These are phyloP conservation scores for Fusarium setosum DNA, from an alignment of 2,329 filamentous ascomycete species.

Conservation along the genomic window DNA sequence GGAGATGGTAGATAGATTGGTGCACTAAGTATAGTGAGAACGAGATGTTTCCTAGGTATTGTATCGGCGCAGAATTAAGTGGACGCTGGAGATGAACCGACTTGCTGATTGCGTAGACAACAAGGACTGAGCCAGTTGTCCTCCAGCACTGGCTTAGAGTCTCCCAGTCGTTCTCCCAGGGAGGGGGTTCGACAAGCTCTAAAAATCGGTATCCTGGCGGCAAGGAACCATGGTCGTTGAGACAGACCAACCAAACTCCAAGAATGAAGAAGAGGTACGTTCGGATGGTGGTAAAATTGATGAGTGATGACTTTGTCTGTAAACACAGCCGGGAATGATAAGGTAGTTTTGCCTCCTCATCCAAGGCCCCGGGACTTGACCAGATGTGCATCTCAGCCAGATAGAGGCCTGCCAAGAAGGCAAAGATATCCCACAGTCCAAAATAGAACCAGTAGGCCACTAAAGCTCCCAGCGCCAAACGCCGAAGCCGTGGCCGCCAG, in stretches of 20 bases:
- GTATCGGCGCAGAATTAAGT: conserved; percentile 11
- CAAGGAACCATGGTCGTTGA: conserved; percentile 14
- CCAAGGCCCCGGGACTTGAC: not conserved
- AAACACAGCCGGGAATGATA: not conserved
- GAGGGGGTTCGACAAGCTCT: conserved; percentile 4
- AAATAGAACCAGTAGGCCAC: conserved; percentile 23
- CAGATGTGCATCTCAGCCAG: conserved; percentile 18
- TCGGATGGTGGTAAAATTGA: conserved; percentile 1
- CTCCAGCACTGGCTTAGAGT: conserved; percentile 20
- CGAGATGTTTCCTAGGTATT: conserved; percentile 19
- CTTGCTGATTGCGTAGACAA: conserved; percentile 22
- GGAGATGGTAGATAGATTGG: conserved; percentile 19
- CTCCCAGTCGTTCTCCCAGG: conserved; percentile 18
- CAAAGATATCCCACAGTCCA: conserved; percentile 15
- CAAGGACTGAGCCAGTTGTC: conserved; percentile 14
- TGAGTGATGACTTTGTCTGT: not conserved
- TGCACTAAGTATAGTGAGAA: conserved; percentile 22
- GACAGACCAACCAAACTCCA: conserved; percentile 19
- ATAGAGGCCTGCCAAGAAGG: conserved; percentile 17
- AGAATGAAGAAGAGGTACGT: conserved; percentile 8
- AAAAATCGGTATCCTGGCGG: conserved; percentile 19
- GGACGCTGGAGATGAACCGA: conserved; percentile 8
- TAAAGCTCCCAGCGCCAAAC: conserved; percentile 8
- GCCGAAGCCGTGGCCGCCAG: conserved; percentile 11
- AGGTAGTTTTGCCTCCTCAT: conserved; percentile 8